These are phyloP conservation scores for Martiniozyma abietophila DNA, from an alignment of 805 yeast genomes.

Conservation along the genomic window DNA sequence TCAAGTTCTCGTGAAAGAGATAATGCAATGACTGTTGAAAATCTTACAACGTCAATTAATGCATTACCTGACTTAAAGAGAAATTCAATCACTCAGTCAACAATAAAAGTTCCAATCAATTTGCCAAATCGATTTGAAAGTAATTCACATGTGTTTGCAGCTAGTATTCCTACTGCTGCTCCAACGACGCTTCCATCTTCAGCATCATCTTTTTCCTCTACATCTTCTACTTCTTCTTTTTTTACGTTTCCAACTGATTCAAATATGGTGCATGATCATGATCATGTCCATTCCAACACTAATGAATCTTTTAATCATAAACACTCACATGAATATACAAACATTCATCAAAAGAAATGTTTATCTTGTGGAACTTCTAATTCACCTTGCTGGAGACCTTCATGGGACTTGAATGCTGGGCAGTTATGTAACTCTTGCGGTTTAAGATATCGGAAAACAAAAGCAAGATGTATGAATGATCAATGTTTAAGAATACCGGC, in stretches of 20 bases:
- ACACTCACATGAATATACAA: neutral
- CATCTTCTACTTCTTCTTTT: slow-evolving; percentile 9
- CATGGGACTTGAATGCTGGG: slow-evolving; percentile 88
- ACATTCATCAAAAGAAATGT: slow-evolving; percentile 42
- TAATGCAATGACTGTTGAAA: slow-evolving; percentile 1
- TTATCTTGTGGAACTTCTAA: slow-evolving; percentile 85
- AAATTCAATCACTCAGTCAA: too few species aligned
- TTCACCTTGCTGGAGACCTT: slow-evolving; percentile 98
- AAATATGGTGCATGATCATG: too few species aligned
- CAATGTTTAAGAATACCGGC: slow-evolving; percentile 86
- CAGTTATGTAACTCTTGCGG: slow-evolving; percentile 97
- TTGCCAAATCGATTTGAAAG: too few species aligned
- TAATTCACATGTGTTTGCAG: too few species aligned
- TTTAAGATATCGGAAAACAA: slow-evolving; percentile 85
- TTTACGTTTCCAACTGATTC: too few species aligned
- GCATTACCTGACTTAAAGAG: neutral
- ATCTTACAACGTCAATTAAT: slow-evolving; percentile 1
- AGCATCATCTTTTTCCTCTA: neutral
- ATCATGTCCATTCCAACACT: too few species aligned
- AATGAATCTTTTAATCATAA: too few species aligned
- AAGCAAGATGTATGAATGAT: slow-evolving; percentile 74
- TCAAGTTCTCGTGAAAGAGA: slow-evolving; percentile 3
- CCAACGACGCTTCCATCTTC: slow-evolving; percentile 1
- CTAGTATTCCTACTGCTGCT: neutral
- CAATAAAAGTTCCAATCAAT: too few species aligned